Base-by-base conservation (phyloP, 1,284 basidiomycete species). In the Rhizoctonia solani region DNA sequence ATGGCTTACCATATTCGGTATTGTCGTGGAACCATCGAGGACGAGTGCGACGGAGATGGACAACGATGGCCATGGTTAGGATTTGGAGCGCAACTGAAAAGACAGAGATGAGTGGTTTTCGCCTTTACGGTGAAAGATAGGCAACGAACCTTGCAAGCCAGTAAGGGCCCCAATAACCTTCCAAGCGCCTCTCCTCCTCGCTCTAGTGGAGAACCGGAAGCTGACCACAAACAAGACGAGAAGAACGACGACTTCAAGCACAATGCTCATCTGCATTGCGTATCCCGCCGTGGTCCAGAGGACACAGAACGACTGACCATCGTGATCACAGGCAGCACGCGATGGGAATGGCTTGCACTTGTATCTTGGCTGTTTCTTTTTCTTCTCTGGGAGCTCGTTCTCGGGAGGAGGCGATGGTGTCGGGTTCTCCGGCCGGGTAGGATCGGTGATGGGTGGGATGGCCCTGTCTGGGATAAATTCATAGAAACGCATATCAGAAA, bases 281-380 rank as follows among this genome's bases (percentile, higher is more conserved):
- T 70, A 70, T 1, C 67, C 69, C 1, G 69, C 69, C 6, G 69
- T 69, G 6, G 67, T 66, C 70, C 70, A 71, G 16, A 71, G 44
- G 0, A 71, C 63, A 27, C 69, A 69, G 23, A 71, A 69, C 29
- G 55, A 37, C 23, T 61, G 58, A 4, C 66, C 71, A n/a, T 53
- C 32, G 4, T 41, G 59, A 27, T 67, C 70, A 55, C 71, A 70
- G 21, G 65, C 66, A 1, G 58, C 47, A 23, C 68, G 68, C n/a
- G 58, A 41, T 19, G 67, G 67, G 41, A 68, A 68, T 19, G 67
- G 67, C 1, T 47, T 27, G 41, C 67, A 68, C 21, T 50, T 61
- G 49, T 68, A 68, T 25, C 30, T 19, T 25, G 14, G 13, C 16
- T 34, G 19, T 16, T 19, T 6, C 25, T 39, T 50, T 25, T 47